Percentiles rank a stretch among this genome's conserved stretches.
Conservation (phyloP, 352 stramenopile species). For the Globisporangium spinosum region DNA sequence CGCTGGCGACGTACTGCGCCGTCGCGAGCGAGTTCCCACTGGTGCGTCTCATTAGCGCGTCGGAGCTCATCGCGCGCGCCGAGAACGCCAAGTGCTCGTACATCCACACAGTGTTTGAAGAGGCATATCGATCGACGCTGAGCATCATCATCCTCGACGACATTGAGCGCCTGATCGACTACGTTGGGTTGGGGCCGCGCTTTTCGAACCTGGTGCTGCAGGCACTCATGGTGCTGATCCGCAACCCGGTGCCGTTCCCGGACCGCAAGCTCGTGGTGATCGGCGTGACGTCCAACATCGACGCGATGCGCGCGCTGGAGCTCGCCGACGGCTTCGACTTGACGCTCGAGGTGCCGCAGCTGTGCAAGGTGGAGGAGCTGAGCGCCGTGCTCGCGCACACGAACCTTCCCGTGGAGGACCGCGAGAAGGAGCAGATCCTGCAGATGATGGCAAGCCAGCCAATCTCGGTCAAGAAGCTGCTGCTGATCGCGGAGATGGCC, state of each 20-base stretch:
- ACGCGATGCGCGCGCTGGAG: slow-evolving; percentile 91
- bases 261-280: slow-evolving; percentile 96
- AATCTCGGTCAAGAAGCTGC: slow-evolving; percentile 98
- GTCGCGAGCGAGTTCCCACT: slow-evolving; percentile 96
- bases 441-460: slow-evolving; percentile 83
- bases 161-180: slow-evolving; percentile 99
- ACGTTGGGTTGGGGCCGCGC: slow-evolving; percentile 92
- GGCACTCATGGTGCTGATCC: slow-evolving; percentile 97
- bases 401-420: slow-evolving; percentile 70
- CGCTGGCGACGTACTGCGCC: slow-evolving; percentile 95
- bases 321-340: slow-evolving; percentile 94
- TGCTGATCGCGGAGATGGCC: slow-evolving; percentile 97
- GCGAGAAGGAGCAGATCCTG: slow-evolving; percentile 66
- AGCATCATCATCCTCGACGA: slow-evolving; percentile 99
- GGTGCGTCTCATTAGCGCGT: slow-evolving; percentile 96
- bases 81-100: slow-evolving; percentile 93
- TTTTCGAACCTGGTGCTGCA: slow-evolving; percentile 99
- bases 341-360: slow-evolving; percentile 88
- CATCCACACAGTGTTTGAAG: slow-evolving; percentile 95
- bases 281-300: slow-evolving; percentile 91
- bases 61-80: slow-evolving; percentile 95
- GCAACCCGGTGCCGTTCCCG: slow-evolving; percentile 93
- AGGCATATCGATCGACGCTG: slow-evolving; percentile 97
- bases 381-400: slow-evolving; percentile 79
- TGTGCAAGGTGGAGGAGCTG: slow-evolving; percentile 89